Evolutionary conservation across 495 filamentous ascomycete genomes (phyloP).

Genomic region (Echria macrotheca): DNA sequence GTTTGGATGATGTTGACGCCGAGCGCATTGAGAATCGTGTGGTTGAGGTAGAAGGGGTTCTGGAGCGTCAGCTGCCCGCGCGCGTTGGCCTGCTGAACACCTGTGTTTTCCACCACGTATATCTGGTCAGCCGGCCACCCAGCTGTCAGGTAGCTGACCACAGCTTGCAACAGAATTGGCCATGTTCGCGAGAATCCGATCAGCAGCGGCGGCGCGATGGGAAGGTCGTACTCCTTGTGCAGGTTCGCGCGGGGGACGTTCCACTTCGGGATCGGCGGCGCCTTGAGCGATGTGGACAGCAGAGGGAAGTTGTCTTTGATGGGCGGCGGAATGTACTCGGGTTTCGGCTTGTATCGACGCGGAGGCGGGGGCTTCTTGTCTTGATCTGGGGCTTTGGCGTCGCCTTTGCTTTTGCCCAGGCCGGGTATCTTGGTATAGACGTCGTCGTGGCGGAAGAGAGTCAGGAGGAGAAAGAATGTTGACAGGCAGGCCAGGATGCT

Average conservation of each 20-base stretch:
- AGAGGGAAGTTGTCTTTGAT: constrained; percentile 32
- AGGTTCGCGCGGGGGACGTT: constrained; percentile 32
- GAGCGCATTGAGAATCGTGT: constrained; percentile 42
- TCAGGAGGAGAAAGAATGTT: constrained; percentile 1
- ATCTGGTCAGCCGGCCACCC: constrained; percentile 58
- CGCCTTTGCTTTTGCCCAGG: neutral
- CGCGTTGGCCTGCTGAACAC: constrained; percentile 50
- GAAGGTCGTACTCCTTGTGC: constrained; percentile 27
- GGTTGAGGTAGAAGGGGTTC: constrained; percentile 57
- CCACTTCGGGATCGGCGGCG: constrained; percentile 39
- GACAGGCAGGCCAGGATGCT: neutral
- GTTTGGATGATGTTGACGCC: constrained; percentile 53
- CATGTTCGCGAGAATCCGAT: constrained; percentile 56
- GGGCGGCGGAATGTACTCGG: constrained; percentile 31
- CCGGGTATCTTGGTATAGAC: neutral
- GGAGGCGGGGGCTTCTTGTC: neutral
- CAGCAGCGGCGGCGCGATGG: constrained; percentile 44
- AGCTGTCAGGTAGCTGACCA: constrained; percentile 52
- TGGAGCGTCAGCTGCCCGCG: constrained; percentile 45
- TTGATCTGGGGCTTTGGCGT: neutral
- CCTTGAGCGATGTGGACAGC: constrained; percentile 20
- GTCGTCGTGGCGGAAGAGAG: constrained; percentile 3
- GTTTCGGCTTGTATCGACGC: constrained; percentile 9
- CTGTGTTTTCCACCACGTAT: constrained; percentile 58
- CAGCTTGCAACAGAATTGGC: constrained; percentile 52